phyloP scores from a whole-genome alignment of 192 early-diverging fungal genomes.

The Coemansia sp. region DNA sequence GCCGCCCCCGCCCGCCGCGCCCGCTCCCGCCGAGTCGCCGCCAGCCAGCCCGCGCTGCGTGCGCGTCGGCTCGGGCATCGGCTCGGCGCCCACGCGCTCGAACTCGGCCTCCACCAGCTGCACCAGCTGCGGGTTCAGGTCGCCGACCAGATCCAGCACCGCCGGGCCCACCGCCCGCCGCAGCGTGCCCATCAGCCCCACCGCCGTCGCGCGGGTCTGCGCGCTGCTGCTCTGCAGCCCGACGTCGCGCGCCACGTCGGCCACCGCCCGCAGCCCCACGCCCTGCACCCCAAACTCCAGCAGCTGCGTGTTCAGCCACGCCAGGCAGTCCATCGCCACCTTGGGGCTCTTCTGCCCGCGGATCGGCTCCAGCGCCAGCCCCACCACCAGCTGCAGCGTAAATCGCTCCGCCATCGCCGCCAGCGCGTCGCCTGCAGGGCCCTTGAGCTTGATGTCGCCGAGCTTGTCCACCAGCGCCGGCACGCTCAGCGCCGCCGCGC shows the following conservation, averaged over 20 bases:
- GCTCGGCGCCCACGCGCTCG: constrained; percentile 70
- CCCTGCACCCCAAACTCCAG: constrained; percentile 89
- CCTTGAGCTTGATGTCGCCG: constrained; percentile 93
- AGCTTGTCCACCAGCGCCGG: constrained; percentile 84
- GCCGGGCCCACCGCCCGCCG: constrained; percentile 77
- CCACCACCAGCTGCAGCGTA: constrained; percentile 77
- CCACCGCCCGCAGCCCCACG: constrained; percentile 68
- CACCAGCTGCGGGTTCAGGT: constrained; percentile 78
- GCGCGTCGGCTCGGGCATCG: constrained; percentile 43
- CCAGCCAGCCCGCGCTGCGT: constrained; percentile 23
- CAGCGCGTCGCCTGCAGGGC: constrained; percentile 74
- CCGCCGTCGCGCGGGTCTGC: constrained; percentile 72
- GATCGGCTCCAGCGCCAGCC: constrained; percentile 71
- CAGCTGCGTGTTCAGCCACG: constrained; percentile 81
- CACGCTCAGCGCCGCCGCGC: constrained; percentile 67
- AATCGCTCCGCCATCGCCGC: constrained; percentile 69
- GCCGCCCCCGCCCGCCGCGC: neutral
- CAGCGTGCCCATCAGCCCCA: constrained; percentile 76
- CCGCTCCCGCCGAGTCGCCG: constrained; percentile 1
- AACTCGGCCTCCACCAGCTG: constrained; percentile 90
- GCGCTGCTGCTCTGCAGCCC: constrained; percentile 80
- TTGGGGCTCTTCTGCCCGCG: constrained; percentile 86
- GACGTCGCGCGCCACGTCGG: constrained; percentile 76
- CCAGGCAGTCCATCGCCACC: constrained; percentile 76
- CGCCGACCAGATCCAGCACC: constrained; percentile 78